Evolutionary conservation across 2,329 filamentous ascomycete genomes (phyloP), one percentile per base, ranked within the genome.

Genomic region (Phaeophleospora eucalypticola): DNA sequence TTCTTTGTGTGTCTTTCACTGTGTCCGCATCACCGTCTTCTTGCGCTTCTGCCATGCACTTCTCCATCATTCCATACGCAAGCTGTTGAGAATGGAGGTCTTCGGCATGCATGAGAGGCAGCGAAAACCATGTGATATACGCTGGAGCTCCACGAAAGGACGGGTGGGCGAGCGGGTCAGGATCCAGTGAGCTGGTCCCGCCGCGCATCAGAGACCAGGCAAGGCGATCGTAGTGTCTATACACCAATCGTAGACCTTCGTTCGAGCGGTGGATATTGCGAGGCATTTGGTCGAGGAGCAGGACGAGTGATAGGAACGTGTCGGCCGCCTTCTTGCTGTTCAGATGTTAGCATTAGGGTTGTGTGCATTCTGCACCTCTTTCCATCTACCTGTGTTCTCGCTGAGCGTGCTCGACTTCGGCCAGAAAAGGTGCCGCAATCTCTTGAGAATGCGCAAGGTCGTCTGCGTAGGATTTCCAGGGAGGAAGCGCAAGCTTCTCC

Each of bases 241-340:
- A 84, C 3, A 78, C 70, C 2, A 75, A 52, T 0, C 69, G 62
- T 18, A 78, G 64, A 0, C 68, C 65, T 0, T 58, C 53, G 6
- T 57, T 56, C 0, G 70, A 73, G 12, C 82, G 79, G 65, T 77
- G 81, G 52, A 79, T 71, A 58, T 85, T 84, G 2, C 82, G 75
- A 0, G 81, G 71, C 35, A 84, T 70, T 58, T 85, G 82, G 52
- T 85, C 82, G 2, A 85, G 71, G 2, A 85, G 69, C 2, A 85
- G 55, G 4, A 81, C 57, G 0, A 84, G 60, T 36, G 72, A 70
- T 2, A 85, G 65, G 10, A 71, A 60, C 3, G 64, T 67, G 40
- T 66, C 65, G 1, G 65, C 67, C 1, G 53, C 61, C 24, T 47
- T 52, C 18, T 53, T 36, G 33, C 14, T 29, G 12, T n/a, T n/a